Evolutionary conservation across 306 rosid genomes (phyloP), one percentile per base, ranked within the genome.

Genomic region (Fagus sylvatica): DNA sequence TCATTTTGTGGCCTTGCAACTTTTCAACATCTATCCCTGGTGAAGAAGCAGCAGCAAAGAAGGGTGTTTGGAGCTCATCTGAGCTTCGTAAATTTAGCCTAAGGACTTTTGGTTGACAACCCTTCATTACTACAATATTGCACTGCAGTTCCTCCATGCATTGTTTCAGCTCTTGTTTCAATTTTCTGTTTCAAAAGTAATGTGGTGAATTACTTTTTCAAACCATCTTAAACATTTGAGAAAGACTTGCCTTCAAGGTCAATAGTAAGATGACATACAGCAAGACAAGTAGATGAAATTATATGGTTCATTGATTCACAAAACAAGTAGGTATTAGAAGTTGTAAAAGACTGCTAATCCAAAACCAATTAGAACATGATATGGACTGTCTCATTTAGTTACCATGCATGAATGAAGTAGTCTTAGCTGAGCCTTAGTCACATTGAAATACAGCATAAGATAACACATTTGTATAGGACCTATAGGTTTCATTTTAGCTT

Each of bases 141-240:
- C 98, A 95, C 71, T 74, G 78, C 33, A 95, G 89, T 86, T 92
- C 96, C 69, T 95, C 97, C 87, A 91, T 71, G 84, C 98, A 95
- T 75, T 84, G 91, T 86, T 89, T 92, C 79, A 84, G 83, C 82
- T 95, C 98, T 79, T 95, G 97, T 84, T 92, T 95, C 84, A 95
- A 53, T 82, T 91, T 95, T 86, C 98, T 95, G 96, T 84, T 46
- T 46, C 51, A 46, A 12, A 46, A 46, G 51, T 46, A 13, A 46
- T 46, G 51, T 46, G 28, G 15, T 53, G 49, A 33, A 33, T 43
- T 39, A 19, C n/a, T 15, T 42, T 16, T 37, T 68, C 48, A 40
- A 53, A 28, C 28, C 36, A 30, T 70, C 55, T 33, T 32, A 16
- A 43, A 8, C 10, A 54, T 4, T 57, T 62, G 70, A 64, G 51